These are phyloP conservation scores for Podaxis pistillaris DNA, from an alignment of 768 basidiomycete species.

Conservation along the genomic window DNA sequence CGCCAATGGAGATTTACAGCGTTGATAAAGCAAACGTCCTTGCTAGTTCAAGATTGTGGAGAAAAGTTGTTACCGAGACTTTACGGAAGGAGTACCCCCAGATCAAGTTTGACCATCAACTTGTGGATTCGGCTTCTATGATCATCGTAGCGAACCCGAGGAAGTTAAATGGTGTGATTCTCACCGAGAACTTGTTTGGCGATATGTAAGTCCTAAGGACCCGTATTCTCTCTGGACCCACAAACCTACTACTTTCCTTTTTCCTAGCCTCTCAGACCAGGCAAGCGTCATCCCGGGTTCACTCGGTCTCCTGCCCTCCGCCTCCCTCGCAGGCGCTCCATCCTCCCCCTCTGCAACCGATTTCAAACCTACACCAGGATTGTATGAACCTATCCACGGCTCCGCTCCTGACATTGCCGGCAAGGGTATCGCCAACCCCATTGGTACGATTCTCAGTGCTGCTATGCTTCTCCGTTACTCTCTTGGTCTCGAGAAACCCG, in stretches of 20 bases:
- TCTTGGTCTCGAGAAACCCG: conserved; percentile 82
- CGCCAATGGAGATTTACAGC: conserved; percentile 87
- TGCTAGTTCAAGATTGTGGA: conserved; percentile 91
- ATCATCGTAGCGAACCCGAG: conserved; percentile 84
- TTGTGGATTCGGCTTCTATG: conserved; percentile 98
- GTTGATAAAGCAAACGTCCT: conserved; percentile 99
- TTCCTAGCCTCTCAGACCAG: conserved; percentile 86
- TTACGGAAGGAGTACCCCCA: conserved; percentile 85
- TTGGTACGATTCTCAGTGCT: conserved; percentile 92
- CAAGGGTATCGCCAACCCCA: conserved; percentile 88
- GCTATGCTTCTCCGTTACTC: conserved; percentile 96
- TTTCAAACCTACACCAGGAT: conserved; percentile 77
- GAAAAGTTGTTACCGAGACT: conserved; percentile 87
- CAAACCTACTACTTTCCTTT: neutral
- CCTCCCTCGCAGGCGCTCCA: conserved; percentile 89
- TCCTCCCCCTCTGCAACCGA: conserved; percentile 52
- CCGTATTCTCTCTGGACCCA: conserved; percentile 11
- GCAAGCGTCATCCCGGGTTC: conserved; percentile 97
- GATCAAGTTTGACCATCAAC: conserved; percentile 81
- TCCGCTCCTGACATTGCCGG: conserved; percentile 97
- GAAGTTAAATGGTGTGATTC: conserved; percentile 91
- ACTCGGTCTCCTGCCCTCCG: conserved; percentile 92
- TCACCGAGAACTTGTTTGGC: conserved; percentile 96
- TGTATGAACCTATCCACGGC: conserved; percentile 98
- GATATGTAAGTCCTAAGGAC: conserved; percentile 73